Conservation (phyloP, 192 early-diverging fungal species). For the Mortierella antarctica region DNA sequence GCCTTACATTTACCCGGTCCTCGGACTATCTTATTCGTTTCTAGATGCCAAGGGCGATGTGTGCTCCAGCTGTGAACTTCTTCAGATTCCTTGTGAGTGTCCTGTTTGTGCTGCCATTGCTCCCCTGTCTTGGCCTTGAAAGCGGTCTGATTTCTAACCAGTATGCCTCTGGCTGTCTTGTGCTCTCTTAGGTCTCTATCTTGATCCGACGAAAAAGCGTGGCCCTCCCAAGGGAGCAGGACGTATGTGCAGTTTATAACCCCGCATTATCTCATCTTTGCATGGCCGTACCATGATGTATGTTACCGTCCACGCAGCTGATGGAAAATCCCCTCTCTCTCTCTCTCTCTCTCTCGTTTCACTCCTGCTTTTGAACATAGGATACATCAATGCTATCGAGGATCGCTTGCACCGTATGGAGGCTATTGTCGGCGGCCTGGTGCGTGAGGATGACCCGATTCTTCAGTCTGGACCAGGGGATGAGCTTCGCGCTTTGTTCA, state of each 20-base stretch:
- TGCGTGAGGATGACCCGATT: slow-evolving; percentile 58
- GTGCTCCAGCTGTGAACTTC: slow-evolving; percentile 41
- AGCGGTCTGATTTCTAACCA: neutral
- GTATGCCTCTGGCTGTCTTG: neutral
- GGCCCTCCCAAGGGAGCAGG: slow-evolving; percentile 77
- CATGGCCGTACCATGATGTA: neutral
- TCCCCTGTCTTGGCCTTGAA: too few relatives aligned
- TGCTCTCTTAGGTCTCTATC: slow-evolving; percentile 23
- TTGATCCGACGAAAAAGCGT: slow-evolving; percentile 74
- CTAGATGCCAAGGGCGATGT: slow-evolving; percentile 48
- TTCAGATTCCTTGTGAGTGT: slow-evolving; percentile 37
- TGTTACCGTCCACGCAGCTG: neutral
- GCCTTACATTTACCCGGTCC: neutral
- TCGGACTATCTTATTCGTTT: neutral
- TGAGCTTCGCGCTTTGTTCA: neutral
- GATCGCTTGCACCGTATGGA: slow-evolving; percentile 78
- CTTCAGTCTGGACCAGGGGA: slow-evolving; percentile 9
- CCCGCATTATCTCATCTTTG: neutral
- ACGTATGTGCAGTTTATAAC: slow-evolving; percentile 20
- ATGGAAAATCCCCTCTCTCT: neutral
- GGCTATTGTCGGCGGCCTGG: slow-evolving; percentile 67
- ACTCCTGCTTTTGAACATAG: slow-evolving; percentile 30
- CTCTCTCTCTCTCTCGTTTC: neutral
- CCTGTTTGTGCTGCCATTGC: neutral
- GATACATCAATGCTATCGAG: slow-evolving; percentile 89